These are phyloP conservation scores for Diaporthe destruens DNA, from an alignment of 2,329 filamentous ascomycete species.

Conservation along the genomic window DNA sequence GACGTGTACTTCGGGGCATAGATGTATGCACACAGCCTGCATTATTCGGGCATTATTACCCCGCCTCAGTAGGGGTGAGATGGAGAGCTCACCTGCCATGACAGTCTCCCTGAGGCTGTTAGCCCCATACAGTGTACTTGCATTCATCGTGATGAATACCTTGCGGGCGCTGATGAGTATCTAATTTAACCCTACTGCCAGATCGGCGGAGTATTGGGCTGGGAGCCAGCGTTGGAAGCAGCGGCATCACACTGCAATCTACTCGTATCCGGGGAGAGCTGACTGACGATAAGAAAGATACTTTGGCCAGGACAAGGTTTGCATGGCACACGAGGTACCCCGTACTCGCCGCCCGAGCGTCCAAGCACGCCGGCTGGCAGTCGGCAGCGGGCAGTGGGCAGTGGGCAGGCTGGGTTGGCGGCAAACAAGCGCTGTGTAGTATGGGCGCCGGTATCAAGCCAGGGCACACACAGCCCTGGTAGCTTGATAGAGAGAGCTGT, in stretches of 20 bases:
- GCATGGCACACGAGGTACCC: constrained; percentile 3
- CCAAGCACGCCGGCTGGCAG: constrained; percentile 6
- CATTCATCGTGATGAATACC: too few relatives aligned
- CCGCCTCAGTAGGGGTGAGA: not conserved
- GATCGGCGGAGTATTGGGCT: not conserved
- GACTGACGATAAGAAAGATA: not conserved
- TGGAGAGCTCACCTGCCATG: not conserved
- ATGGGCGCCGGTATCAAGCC: constrained; percentile 17
- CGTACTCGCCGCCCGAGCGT: too few relatives aligned
- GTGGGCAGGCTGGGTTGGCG: constrained; percentile 17
- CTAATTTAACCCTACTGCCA: not conserved
- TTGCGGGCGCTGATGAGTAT: not conserved
- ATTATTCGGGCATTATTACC: not conserved
- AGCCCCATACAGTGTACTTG: rapidly evolving
- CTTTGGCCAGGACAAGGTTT: constrained; percentile 6
- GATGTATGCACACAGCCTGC: constrained; percentile 24
- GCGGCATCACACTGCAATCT: not conserved
- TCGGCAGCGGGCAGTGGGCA: too few relatives aligned
- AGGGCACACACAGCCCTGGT: not conserved
- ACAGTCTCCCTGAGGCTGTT: not conserved
- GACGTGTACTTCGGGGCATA: not conserved
- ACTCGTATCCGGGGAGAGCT: not conserved
- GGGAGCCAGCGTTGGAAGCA: not conserved
- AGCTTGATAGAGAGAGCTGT: not conserved
- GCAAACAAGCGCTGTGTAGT: constrained; percentile 12